Evolutionary conservation across 257 asterid species (phyloP), one percentile per base, ranked within the genome.

Genomic region (Solanum tarijense): DNA sequence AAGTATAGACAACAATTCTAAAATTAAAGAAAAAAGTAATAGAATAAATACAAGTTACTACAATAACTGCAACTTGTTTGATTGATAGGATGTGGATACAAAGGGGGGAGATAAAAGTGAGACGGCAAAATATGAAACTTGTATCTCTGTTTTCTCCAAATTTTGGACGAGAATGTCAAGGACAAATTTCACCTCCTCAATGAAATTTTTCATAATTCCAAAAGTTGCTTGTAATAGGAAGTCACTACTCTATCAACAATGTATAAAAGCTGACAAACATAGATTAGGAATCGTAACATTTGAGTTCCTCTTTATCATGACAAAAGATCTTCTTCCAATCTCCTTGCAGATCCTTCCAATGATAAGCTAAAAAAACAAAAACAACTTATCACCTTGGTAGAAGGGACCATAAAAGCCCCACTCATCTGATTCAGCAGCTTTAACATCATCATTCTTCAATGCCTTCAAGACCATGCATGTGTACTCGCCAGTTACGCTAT

Each of bases 401-500:
- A 90, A 94, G 39, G 95, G 98, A 88, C 94, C 93, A 85, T 95
- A 89, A 91, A 95, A 96, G 65, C 95, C 95, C 95, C 94, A 93
- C 41, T 89, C 89, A 89, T 93, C 95, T 1, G 95, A 92, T 62
- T 89, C 95, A 90, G 83, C 87, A 72, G 92, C 92, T 91, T 96
- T 96, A 88, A 96, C 93, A 39, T 95, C 99, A 87, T 95, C 98
- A 89, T 89, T 93, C 68, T 92, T 94, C 83, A 97, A 90, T 74
- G 99, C 93, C 92, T 91, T 95, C 92, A 97, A 90, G 89, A 94
- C 90, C 99, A 97, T 97, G 93, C 99, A 96, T 38, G 98, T 91
- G 87, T 97, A 94, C 89, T 97, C 99, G 41, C 99, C 99, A 55
- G 99, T 97, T 62, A 96, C 93, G 46, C 76, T 85, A 92, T 91